A percentile compares a stretch with the other conserved stretches of the same genome.
These are phyloP conservation scores for Laetiporus sulphureus DNA, from an alignment of 1,284 basidiomycete species.

Conservation along the genomic window DNA sequence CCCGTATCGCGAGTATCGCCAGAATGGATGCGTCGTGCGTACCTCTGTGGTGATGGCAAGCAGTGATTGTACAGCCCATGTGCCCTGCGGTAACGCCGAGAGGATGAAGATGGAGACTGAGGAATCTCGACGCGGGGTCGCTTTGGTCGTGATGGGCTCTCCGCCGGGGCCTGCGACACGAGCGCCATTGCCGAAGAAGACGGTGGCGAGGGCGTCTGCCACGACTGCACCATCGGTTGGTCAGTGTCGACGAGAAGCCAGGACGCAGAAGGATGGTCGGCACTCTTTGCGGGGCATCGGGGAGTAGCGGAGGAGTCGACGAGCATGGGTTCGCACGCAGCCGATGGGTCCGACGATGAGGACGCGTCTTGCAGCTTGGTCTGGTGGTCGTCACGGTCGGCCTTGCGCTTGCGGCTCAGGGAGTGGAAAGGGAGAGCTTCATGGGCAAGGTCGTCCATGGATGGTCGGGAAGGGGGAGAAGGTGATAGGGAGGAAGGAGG, in stretches of 20 bases:
- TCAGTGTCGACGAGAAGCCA: constrained; percentile 19
- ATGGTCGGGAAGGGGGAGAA: constrained; percentile 22
- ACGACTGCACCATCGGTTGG: constrained; percentile 15
- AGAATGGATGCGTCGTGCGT: constrained; percentile 27
- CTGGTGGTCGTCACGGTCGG: constrained; percentile 37
- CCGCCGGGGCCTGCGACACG: constrained; percentile 16
- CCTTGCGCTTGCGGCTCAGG: constrained; percentile 48
- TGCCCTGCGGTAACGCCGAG: constrained; percentile 19
- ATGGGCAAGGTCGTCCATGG: constrained; percentile 49
- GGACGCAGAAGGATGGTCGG: constrained; percentile 18
- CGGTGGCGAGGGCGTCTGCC: background rate
- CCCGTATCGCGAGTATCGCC: constrained; percentile 47
- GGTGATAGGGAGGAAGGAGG: constrained; percentile 22
- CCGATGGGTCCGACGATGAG: constrained; percentile 19
- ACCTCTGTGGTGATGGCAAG: constrained; percentile 14
- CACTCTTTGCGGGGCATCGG: constrained; percentile 28
- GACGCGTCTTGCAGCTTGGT: constrained; percentile 21
- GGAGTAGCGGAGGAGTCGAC: constrained; percentile 28
- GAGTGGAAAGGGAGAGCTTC: constrained; percentile 34
- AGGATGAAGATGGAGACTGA: constrained; percentile 13
- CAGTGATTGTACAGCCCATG: constrained; percentile 14
- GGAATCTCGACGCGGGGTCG: constrained; percentile 31
- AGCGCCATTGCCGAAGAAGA: constrained; percentile 1
- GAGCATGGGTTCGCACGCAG: constrained; percentile 20
- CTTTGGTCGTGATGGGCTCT: constrained; percentile 28